Percentiles rank a stretch among this genome's conserved stretches.
These are phyloP conservation scores for Coemansia sp. DNA, from an alignment of 192 early-diverging fungal species.

Conservation along the genomic window DNA sequence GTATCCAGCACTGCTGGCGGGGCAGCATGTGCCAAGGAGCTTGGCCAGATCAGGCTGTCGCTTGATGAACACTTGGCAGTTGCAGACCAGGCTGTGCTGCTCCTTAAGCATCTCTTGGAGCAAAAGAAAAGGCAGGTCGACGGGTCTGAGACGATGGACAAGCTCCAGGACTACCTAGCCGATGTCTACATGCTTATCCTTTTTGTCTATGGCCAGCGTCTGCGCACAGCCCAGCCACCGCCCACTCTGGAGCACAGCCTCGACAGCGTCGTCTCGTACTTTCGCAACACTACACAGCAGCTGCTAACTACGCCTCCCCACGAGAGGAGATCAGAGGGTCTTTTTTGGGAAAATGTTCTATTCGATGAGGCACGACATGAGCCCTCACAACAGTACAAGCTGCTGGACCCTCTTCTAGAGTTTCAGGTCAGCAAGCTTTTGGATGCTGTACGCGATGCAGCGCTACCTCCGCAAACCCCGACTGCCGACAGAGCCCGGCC, in stretches of 20 bases:
- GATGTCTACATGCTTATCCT: conserved; percentile 39
- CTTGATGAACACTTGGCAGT: conserved; percentile 19
- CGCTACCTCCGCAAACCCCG: conserved; percentile 16
- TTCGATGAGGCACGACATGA: conserved; percentile 46
- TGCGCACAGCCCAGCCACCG: conserved; percentile 1
- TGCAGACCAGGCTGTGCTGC: conserved; percentile 19
- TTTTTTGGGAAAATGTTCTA: conserved; percentile 38
- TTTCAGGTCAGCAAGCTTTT: conserved; percentile 48
- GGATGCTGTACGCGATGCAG: conserved; percentile 34
- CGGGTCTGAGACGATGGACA: conserved; percentile 6
- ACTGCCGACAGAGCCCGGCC: conserved; percentile 4
- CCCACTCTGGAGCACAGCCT: neutral
- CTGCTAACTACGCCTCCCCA: neutral
- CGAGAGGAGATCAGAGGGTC: conserved; percentile 5
- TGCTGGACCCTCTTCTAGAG: conserved; percentile 50
- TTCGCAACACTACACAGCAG: neutral
- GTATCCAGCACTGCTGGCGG: neutral
- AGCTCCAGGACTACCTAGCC: conserved; percentile 28
- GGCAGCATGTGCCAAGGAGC: neutral
- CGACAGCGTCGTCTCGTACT: neutral
- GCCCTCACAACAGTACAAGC: conserved; percentile 48
- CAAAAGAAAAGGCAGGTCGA: conserved; percentile 30
- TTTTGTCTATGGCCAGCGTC: conserved; percentile 24
- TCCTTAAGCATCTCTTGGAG: conserved; percentile 33
- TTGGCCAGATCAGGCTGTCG: conserved; percentile 1